Evolutionary conservation across 495 filamentous ascomycete species (phyloP).

Genomic region (Aspergillus coremiiformis): DNA sequence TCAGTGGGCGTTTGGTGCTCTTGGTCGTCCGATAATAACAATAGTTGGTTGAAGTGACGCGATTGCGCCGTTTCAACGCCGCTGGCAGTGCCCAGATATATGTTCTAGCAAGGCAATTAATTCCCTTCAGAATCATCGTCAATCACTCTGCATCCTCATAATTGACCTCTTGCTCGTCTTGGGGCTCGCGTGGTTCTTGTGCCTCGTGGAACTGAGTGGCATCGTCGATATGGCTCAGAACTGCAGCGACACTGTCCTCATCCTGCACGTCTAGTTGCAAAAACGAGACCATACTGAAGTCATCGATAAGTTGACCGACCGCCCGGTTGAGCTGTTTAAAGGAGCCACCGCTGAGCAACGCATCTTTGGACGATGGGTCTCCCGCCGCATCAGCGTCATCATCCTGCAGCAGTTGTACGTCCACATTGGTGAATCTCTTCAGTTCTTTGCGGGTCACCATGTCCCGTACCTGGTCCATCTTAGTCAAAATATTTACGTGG

Average conservation of each 20-base stretch:
- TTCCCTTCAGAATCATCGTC: background rate
- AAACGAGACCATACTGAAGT: conserved; percentile 96
- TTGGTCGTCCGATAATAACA: background rate
- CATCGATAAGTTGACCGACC: conserved; percentile 84
- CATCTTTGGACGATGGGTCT: conserved; percentile 53
- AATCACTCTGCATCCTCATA: conserved; percentile 45
- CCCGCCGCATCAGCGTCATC: conserved; percentile 38
- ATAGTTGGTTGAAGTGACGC: background rate
- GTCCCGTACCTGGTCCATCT: conserved; percentile 92
- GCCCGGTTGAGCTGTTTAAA: conserved; percentile 76
- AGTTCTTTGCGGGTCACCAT: conserved; percentile 75
- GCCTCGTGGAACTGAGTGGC: conserved; percentile 93
- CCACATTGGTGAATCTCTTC: conserved; percentile 79
- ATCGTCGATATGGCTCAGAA: conserved; percentile 97
- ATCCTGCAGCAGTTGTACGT: conserved; percentile 68
- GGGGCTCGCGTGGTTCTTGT: conserved; percentile 84
- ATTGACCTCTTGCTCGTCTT: conserved; percentile 67
- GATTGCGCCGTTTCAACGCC: background rate
- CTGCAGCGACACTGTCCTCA: conserved; percentile 83
- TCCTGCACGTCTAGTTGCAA: conserved; percentile 82
- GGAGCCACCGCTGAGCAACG: conserved; percentile 68
- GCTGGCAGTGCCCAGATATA: background rate
- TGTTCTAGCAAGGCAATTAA: background rate
- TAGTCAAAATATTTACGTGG: conserved; percentile 87
- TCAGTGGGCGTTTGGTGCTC: background rate